A percentile compares a stretch with the other conserved stretches of the same genome.
phyloP scores from a whole-genome alignment of 78 protist species.

The Dictyostelium intermedium region DNA sequence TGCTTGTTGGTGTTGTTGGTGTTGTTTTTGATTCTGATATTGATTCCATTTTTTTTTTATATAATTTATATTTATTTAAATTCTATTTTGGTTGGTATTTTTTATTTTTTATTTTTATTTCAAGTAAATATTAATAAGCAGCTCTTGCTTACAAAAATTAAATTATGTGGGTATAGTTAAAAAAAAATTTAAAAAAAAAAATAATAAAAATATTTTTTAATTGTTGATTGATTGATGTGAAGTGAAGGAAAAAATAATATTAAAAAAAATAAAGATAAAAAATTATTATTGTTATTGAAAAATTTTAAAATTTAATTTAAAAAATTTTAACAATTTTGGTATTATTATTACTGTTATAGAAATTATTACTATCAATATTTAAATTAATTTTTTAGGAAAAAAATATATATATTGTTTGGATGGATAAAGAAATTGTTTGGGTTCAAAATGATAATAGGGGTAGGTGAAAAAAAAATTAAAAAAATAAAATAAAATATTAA shows the following conservation, averaged over 20 bases:
- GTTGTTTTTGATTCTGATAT: conserved; percentile 1
- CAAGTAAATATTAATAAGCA: not conserved
- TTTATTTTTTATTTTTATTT: not conserved
- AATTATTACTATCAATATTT: not conserved
- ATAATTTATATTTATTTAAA: not conserved
- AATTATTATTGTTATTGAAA: no score
- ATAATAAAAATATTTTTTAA: no score
- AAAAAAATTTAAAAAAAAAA: not conserved
- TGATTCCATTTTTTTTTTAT: not conserved
- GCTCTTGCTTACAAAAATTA: not conserved
- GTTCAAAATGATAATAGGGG: not conserved
- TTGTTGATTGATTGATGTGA: not conserved
- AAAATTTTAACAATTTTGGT: not conserved
- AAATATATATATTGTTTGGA: no score
- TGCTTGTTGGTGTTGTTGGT: conserved; percentile 12
- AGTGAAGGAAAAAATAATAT: not conserved
- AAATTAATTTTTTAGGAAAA: not conserved
- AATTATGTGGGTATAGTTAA: no score
- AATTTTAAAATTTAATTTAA: not conserved
- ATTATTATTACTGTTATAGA: not conserved
- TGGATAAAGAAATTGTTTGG: not conserved
- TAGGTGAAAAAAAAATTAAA: not conserved
- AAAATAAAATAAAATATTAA: not conserved
- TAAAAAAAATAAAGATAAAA: no score
- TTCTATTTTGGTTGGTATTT: not conserved